phyloP scores from a whole-genome alignment of 768 basidiomycete genomes.

The Podaxis carcinomalis region DNA sequence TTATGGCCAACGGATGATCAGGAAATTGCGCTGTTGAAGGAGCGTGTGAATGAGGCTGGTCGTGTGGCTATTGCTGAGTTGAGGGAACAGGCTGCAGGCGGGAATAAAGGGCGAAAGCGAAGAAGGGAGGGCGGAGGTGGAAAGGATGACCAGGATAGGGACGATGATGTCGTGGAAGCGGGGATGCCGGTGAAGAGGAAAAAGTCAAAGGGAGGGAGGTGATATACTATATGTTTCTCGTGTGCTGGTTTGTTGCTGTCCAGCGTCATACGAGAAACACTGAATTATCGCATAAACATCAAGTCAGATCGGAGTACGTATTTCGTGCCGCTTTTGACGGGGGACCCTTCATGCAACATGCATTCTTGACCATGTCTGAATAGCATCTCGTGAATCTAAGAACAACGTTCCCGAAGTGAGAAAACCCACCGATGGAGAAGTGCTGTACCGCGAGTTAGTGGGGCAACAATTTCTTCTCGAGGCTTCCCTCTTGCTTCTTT shows the following conservation, averaged over 20 bases:
- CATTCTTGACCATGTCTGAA: constrained; percentile 68
- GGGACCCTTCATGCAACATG: constrained; percentile 67
- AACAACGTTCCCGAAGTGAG: background rate
- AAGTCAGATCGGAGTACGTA: constrained; percentile 71
- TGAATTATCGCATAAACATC: constrained; percentile 49
- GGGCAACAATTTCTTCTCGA: constrained; percentile 43
- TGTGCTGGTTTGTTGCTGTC: background rate
- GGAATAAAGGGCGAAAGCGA: constrained; percentile 39
- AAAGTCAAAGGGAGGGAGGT: constrained; percentile 41
- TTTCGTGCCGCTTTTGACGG: constrained; percentile 58
- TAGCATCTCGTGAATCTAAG: background rate
- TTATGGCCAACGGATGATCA: constrained; percentile 84
- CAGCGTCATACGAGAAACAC: background rate
- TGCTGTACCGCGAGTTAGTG: constrained; percentile 57
- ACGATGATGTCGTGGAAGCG: constrained; percentile 90
- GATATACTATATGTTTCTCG: constrained; percentile 8
- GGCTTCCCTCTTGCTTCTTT: constrained; percentile 47
- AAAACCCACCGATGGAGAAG: constrained; percentile 58
- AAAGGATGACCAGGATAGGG: constrained; percentile 79
- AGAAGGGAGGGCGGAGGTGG: constrained; percentile 41
- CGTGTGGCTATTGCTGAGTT: constrained; percentile 69
- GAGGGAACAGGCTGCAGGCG: constrained; percentile 63
- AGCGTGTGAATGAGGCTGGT: constrained; percentile 86
- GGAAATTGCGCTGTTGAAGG: constrained; percentile 81
- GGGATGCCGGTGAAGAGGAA: constrained; percentile 74